Percentiles rank a stretch among this genome's conserved stretches.
Conservation (phyloP, 1,284 basidiomycete genomes). For the Xanthoconium separans region DNA sequence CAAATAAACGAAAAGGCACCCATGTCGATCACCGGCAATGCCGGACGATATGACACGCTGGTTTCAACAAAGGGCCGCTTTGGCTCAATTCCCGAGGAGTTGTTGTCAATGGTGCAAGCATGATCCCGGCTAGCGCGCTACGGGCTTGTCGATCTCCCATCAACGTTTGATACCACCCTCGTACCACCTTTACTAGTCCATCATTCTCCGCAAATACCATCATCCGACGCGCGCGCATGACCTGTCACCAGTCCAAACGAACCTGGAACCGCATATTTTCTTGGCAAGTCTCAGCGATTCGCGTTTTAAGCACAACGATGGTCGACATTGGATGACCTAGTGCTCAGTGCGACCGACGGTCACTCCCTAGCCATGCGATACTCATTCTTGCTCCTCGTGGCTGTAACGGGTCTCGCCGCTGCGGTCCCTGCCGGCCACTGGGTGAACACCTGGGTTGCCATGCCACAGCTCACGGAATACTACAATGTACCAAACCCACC, state of each 20-base stretch:
- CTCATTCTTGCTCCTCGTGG: not conserved
- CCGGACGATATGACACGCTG: no score
- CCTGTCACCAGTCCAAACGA: not conserved
- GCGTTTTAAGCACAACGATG: not conserved
- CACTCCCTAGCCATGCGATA: not conserved
- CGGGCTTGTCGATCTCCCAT: no score
- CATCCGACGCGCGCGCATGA: not conserved
- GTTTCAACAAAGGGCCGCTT: no score
- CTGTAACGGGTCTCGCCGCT: not conserved
- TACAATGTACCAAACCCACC: not conserved
- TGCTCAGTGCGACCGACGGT: not conserved
- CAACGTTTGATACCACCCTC: no score
- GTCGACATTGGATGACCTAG: not conserved
- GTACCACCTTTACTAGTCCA: no score
- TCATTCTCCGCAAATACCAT: not conserved
- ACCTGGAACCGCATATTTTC: not conserved
- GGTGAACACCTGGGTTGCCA: conserved; percentile 6
- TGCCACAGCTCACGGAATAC: conserved; percentile 3
- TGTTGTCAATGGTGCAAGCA: no score
- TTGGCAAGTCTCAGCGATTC: not conserved
- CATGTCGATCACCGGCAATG: no score
- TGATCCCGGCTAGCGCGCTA: no score
- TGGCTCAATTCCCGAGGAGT: no score
- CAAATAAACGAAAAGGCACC: no score
- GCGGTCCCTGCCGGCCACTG: not conserved